Conservation (phyloP, 2,329 filamentous ascomycete genomes). For the Ascochyta lentis region DNA sequence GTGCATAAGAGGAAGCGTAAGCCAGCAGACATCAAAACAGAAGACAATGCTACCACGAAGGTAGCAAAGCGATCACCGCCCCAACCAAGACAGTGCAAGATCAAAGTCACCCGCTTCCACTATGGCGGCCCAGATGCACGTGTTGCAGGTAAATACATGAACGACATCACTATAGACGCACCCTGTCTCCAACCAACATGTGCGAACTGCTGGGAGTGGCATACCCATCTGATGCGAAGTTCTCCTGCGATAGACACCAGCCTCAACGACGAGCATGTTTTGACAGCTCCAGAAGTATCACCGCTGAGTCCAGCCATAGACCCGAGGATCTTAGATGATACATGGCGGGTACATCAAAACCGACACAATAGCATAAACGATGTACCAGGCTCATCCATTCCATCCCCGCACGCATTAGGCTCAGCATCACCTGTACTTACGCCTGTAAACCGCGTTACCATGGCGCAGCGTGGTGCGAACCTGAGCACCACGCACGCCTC, state of each 20-base stretch:
- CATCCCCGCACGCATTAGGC: neutral
- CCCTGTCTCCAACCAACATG: constrained; percentile 27
- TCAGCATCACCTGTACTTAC: neutral
- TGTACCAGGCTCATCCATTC: neutral
- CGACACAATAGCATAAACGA: neutral
- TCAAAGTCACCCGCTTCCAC: constrained; percentile 23
- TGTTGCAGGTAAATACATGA: constrained; percentile 3
- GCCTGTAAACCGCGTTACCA: neutral
- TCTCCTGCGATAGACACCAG: neutral
- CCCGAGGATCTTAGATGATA: constrained; percentile 1
- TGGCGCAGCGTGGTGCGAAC: neutral
- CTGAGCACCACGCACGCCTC: neutral
- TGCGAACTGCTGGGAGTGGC: constrained; percentile 21
- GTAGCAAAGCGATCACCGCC: neutral
- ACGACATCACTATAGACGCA: constrained; percentile 15
- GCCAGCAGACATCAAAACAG: neutral
- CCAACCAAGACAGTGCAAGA: constrained; percentile 20
- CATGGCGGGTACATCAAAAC: neutral
- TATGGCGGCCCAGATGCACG: constrained; percentile 22
- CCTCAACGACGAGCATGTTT: constrained; percentile 1
- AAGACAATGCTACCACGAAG: neutral
- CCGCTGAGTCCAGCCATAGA: neutral
- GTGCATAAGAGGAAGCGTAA: neutral
- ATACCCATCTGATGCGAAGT: constrained; percentile 11
- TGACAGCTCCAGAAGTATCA: neutral